Percentiles rank a stretch among this genome's conserved stretches.
These are phyloP conservation scores for Cryphonectria carpinicola DNA, from an alignment of 2,329 filamentous ascomycete genomes.

Conservation along the genomic window DNA sequence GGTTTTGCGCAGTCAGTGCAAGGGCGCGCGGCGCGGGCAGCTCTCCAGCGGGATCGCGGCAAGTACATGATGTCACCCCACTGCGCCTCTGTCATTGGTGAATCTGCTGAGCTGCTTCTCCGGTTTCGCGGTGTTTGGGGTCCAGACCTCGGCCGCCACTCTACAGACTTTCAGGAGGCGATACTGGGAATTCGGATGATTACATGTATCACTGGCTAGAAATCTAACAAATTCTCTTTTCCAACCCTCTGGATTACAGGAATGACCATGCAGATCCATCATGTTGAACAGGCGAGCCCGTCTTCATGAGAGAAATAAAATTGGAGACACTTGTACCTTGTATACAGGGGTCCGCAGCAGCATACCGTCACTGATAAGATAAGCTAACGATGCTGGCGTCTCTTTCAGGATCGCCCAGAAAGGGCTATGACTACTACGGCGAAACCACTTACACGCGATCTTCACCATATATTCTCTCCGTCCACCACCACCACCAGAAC, in stretches of 20 bases:
- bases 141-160: conserved; percentile 4
- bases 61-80: conserved; percentile 29
- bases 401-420: not conserved
- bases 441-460: not conserved
- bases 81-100: conserved; percentile 13
- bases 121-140: not conserved
- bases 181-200: not conserved
- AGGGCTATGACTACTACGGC: not conserved
- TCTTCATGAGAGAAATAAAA: not conserved
- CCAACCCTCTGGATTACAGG: not conserved
- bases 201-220: not conserved
- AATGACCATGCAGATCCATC: not conserved
- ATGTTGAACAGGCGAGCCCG: not conserved
- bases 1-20: conserved; percentile 7
- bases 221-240: not conserved
- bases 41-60: not conserved
- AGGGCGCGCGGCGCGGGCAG: conserved; percentile 15
- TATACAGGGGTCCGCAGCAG: not conserved
- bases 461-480: not conserved
- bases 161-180: not conserved
- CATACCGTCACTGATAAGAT: conserved; percentile 8
- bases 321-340: not conserved
- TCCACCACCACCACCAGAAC: not conserved
- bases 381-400: not conserved
- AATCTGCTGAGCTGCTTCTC: not conserved